These are phyloP conservation scores for Chloranthus sessilifolius DNA, from an alignment of 164 flowering plant genomes.

Conservation along the genomic window DNA sequence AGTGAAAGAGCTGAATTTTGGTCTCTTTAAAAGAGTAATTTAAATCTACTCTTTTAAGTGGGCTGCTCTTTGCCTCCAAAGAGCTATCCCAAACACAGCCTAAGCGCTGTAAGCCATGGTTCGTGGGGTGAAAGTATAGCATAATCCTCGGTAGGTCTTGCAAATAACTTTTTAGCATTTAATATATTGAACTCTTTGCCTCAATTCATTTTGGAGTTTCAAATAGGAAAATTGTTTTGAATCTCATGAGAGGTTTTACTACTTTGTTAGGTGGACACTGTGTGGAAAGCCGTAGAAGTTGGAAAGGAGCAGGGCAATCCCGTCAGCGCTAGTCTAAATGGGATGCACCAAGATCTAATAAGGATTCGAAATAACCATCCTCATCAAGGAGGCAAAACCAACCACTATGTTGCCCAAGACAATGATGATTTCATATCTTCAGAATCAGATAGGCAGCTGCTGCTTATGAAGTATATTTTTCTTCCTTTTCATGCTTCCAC, in stretches of 20 bases:
- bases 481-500: no score
- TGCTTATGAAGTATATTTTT: slow-evolving; percentile 53
- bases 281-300: slow-evolving; percentile 50
- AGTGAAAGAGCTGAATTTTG: no score
- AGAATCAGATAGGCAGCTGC: slow-evolving; percentile 79
- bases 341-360: slow-evolving; percentile 69
- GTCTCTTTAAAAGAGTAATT: no score
- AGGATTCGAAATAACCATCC: slow-evolving; percentile 43
- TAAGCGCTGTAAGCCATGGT: no score
- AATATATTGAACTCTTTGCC: background rate
- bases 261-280: slow-evolving; percentile 38
- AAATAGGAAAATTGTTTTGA: background rate
- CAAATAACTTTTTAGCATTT: no score
- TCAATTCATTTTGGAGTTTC: background rate
- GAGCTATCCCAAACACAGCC: no score
- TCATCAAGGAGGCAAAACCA: slow-evolving; percentile 24
- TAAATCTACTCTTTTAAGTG: no score
- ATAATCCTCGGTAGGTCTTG: no score
- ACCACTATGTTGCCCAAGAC: slow-evolving; percentile 33
- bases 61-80: no score
- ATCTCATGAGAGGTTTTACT: background rate
- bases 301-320: slow-evolving; percentile 36
- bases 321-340: slow-evolving; percentile 31
- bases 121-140: no score
- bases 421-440: slow-evolving; percentile 73